Evolutionary conservation across 108 stramenopile genomes (phyloP).

Genomic region (Cylindrotheca closterium): DNA sequence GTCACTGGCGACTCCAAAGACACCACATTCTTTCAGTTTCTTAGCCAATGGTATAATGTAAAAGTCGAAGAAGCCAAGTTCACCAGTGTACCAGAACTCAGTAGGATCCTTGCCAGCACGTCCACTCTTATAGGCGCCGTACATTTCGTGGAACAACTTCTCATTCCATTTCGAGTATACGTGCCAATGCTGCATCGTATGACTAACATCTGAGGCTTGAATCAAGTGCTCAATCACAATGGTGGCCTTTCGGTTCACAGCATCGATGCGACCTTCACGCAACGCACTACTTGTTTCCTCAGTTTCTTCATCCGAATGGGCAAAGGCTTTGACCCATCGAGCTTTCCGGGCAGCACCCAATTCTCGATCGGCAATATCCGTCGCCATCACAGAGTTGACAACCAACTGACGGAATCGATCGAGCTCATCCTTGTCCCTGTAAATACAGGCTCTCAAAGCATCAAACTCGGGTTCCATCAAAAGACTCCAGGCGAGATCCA

Average conservation of each 20-base stretch:
- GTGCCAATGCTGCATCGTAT: conserved; percentile 54
- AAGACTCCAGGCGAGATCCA: conserved; percentile 38
- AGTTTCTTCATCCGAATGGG: neutral
- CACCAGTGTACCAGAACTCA: conserved; percentile 54
- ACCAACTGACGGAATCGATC: conserved; percentile 40
- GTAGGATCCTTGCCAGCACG: conserved; percentile 39
- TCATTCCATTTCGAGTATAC: conserved; percentile 64
- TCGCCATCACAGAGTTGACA: conserved; percentile 43
- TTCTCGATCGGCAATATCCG: conserved; percentile 45
- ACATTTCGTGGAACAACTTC: conserved; percentile 52
- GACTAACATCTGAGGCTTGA: conserved; percentile 51
- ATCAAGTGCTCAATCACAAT: conserved; percentile 53
- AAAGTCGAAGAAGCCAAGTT: conserved; percentile 56
- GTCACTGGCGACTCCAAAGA: conserved; percentile 53
- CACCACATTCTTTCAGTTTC: conserved; percentile 53
- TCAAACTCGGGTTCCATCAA: conserved; percentile 37
- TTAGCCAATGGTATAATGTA: conserved; percentile 59
- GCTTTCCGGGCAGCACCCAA: conserved; percentile 18
- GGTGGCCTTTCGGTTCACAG: conserved; percentile 31
- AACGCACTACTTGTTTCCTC: neutral
- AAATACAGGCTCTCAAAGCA: conserved; percentile 27
- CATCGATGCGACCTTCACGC: conserved; percentile 5
- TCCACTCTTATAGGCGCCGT: conserved; percentile 41
- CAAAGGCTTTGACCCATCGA: conserved; percentile 53
- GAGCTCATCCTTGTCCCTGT: conserved; percentile 23